Evolutionary conservation across 345 rosid genomes (phyloP).

Genomic region (Citrus australasica): DNA sequence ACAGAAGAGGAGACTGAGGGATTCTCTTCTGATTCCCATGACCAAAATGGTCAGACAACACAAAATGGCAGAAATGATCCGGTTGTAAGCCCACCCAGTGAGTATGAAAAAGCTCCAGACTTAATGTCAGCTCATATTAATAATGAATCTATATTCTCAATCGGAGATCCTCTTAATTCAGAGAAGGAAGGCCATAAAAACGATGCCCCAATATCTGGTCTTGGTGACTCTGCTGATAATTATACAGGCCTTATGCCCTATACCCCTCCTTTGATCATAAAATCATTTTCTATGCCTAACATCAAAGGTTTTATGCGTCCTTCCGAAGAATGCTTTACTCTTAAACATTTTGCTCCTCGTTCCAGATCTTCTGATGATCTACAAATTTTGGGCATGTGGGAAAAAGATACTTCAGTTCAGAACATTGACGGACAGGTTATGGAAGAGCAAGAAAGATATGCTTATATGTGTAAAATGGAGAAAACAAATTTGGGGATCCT

Average conservation of each 20-base stretch:
- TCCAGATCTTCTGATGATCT: conserved; percentile 70
- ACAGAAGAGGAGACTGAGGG: conserved; percentile 45
- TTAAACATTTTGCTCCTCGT: conserved; percentile 25
- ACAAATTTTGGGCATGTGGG: conserved; percentile 29
- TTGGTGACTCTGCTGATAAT: conserved; percentile 39
- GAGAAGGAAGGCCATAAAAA: conserved; percentile 47
- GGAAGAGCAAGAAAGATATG: conserved; percentile 32
- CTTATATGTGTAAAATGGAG: conserved; percentile 22
- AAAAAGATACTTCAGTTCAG: conserved; percentile 35
- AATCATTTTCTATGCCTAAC: conserved; percentile 59
- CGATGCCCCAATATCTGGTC: conserved; percentile 37
- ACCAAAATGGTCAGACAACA: conserved; percentile 24
- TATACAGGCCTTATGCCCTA: conserved; percentile 38
- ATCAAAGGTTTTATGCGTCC: conserved; percentile 25
- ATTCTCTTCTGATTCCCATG: conserved; percentile 51
- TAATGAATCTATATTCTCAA: conserved; percentile 52
- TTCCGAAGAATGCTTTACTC: conserved; percentile 33
- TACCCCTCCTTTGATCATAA: conserved; percentile 34
- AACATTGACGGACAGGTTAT: conserved; percentile 27
- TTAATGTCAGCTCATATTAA: conserved; percentile 41
- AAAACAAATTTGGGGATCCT: conserved; percentile 34
- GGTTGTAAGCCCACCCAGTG: conserved; percentile 26
- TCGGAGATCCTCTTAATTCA: conserved; percentile 50
- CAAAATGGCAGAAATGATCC: conserved; percentile 30
- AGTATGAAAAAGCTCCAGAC: conserved; percentile 26